Percentiles rank a stretch among this genome's conserved stretches.
phyloP scores from a whole-genome alignment of 1,139 yeast genomes.

The Wickerhamomyces sp. region DNA sequence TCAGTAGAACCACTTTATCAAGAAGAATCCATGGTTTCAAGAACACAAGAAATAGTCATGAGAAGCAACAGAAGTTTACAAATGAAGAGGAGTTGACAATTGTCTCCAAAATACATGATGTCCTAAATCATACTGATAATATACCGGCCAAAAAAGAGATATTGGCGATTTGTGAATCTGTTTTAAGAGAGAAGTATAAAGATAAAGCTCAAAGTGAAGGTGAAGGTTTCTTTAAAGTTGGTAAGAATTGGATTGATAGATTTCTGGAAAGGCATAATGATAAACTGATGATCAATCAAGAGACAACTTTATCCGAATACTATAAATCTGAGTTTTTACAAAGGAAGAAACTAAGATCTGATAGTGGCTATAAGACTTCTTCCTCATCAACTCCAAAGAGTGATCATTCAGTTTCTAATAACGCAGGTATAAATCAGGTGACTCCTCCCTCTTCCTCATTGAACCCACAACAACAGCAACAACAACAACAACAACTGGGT shows the following conservation, averaged over 20 bases:
- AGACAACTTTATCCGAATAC: constrained; percentile 20
- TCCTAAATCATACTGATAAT: constrained; percentile 15
- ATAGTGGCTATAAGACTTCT: constrained; percentile 14
- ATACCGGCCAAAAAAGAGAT: constrained; percentile 23
- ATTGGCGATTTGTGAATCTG: constrained; percentile 18
- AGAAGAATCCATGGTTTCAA: constrained; percentile 25
- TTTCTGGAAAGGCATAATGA: constrained; percentile 24
- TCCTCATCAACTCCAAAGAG: constrained; percentile 6
- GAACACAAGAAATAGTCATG: constrained; percentile 23
- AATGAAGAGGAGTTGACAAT: constrained; percentile 22
- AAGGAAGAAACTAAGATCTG: constrained; percentile 20
- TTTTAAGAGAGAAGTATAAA: constrained; percentile 18
- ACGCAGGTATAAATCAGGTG: no score
- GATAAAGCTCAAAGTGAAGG: constrained; percentile 8
- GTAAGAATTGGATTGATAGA: constrained; percentile 25
- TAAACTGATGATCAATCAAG: constrained; percentile 17
- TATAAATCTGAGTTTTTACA: constrained; percentile 23
- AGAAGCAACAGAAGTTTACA: constrained; percentile 25
- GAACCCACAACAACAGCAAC: constrained; percentile 1
- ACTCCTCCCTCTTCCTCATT: no score
- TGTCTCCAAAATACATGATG: constrained; percentile 15
- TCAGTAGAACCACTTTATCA: constrained; percentile 21
- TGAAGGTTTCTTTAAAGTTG: constrained; percentile 21
- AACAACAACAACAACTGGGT: constrained; percentile 1
- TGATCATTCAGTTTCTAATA: neutral